Conservation (phyloP, 2,329 filamentous ascomycete genomes). For the Blastomyces silverae region DNA sequence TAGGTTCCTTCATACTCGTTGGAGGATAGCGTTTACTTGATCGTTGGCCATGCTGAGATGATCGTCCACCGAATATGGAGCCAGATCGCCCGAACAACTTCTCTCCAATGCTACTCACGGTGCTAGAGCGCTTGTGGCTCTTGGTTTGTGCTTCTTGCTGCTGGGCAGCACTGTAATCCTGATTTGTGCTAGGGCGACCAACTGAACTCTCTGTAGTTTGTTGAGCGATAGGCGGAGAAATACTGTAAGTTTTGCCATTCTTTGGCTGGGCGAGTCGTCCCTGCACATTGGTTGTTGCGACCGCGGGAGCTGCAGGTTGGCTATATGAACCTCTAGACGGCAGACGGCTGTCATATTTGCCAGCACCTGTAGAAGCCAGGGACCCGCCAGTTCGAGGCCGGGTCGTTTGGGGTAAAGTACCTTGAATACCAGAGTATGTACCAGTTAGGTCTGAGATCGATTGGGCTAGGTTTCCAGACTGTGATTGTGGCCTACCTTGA, state of each 20-base stretch:
- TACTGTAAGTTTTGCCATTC: constrained; percentile 59
- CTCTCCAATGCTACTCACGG: constrained; percentile 73
- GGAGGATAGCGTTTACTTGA: constrained; percentile 70
- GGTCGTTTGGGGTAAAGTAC: constrained; percentile 40
- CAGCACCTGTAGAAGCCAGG: constrained; percentile 55
- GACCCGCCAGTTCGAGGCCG: constrained; percentile 79
- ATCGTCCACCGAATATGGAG: constrained; percentile 64
- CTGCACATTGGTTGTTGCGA: constrained; percentile 82
- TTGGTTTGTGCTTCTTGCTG: constrained; percentile 38
- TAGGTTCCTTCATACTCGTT: constrained; percentile 65
- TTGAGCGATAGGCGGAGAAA: constrained; percentile 60
- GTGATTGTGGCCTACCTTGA: constrained; percentile 37
- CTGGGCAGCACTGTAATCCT: constrained; percentile 52
- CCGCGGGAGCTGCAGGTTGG: constrained; percentile 76
- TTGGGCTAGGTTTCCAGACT: constrained; percentile 47
- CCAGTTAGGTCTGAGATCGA: constrained; percentile 54
- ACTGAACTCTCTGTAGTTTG: constrained; percentile 49
- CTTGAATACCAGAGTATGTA: constrained; percentile 43
- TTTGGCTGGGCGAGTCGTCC: constrained; percentile 81
- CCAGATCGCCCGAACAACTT: constrained; percentile 78
- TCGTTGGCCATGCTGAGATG: constrained; percentile 39
- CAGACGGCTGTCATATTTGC: constrained; percentile 47
- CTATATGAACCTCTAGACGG: constrained; percentile 77
- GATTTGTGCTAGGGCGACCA: constrained; percentile 54
- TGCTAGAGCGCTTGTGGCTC: constrained; percentile 62